Evolutionary conservation across 257 asterid genomes (phyloP).

Genomic region (Capsicum pubescens): DNA sequence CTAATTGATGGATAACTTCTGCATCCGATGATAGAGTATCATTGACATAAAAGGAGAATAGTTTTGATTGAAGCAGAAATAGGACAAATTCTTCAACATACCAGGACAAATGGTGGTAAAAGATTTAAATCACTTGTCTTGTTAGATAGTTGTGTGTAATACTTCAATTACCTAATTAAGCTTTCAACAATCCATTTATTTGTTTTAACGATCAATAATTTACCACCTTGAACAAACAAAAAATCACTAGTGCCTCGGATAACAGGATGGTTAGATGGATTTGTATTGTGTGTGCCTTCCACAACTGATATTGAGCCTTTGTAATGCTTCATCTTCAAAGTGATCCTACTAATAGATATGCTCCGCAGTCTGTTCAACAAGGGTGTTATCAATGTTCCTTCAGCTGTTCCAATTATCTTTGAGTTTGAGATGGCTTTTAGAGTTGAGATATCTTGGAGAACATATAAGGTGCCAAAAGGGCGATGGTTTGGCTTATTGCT

Average conservation of each 20-base stretch:
- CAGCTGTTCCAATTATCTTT: slow-evolving; percentile 27
- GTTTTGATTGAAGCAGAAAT: neutral
- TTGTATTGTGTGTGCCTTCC: slow-evolving; percentile 35
- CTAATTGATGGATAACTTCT: neutral
- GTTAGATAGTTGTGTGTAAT: neutral
- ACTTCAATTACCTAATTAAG: too few species aligned
- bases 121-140: neutral
- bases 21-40: slow-evolving; percentile 6
- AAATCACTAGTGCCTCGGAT: slow-evolving; percentile 39
- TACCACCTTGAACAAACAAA: slow-evolving; percentile 33
- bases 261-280: slow-evolving; percentile 30
- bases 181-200: too few species aligned
- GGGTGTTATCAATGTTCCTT: slow-evolving; percentile 22
- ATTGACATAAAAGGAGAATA: neutral
- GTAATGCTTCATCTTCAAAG: slow-evolving; percentile 33
- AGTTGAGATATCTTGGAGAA: slow-evolving; percentile 36
- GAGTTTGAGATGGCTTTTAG: slow-evolving; percentile 24
- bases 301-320: slow-evolving; percentile 36
- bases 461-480: slow-evolving; percentile 40
- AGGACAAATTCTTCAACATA: neutral
- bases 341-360: slow-evolving; percentile 33
- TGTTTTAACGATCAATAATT: neutral
- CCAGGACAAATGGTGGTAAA: neutral
- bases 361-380: slow-evolving; percentile 35
- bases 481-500: slow-evolving; percentile 25